These are phyloP conservation scores for Monosporozyma siamensis DNA, from an alignment of 805 yeast species.

Conservation along the genomic window DNA sequence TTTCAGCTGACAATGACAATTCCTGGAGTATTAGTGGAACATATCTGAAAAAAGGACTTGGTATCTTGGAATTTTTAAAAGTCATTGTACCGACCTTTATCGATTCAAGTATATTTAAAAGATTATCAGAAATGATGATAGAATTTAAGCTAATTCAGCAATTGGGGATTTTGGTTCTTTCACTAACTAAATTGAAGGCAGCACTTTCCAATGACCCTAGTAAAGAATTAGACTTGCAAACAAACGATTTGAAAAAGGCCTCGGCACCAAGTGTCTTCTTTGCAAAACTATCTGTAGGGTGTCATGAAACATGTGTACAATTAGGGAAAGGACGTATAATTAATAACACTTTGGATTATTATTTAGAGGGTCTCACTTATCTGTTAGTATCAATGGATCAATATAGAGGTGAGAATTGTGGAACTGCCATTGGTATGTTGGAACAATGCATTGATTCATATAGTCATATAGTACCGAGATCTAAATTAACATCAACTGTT, in stretches of 20 bases:
- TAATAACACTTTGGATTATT: conserved; percentile 10
- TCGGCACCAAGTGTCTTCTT: conserved; percentile 20
- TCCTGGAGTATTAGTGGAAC: conserved; percentile 24
- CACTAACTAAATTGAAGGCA: conserved; percentile 24
- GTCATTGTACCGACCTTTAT: neutral
- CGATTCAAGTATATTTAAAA: neutral
- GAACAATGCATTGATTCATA: conserved; percentile 14
- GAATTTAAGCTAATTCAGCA: conserved; percentile 23
- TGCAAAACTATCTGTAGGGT: conserved; percentile 25
- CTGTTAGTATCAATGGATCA: conserved; percentile 24
- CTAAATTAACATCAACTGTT: conserved; percentile 10
- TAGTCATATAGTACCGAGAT: conserved; percentile 12
- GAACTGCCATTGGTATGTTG: conserved; percentile 26
- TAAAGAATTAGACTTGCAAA: conserved; percentile 24
- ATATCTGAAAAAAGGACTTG: conserved; percentile 22
- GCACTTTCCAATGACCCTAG: conserved; percentile 16
- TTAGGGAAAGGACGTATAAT: conserved; percentile 3
- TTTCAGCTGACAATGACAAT: conserved; percentile 10
- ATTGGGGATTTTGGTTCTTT: conserved; percentile 22
- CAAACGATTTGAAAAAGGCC: conserved; percentile 21
- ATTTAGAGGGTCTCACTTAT: conserved; percentile 19
- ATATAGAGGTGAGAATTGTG: conserved; percentile 19
- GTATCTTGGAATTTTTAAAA: conserved; percentile 15
- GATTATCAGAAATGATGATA: conserved; percentile 5
- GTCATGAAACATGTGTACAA: conserved; percentile 14